These are phyloP conservation scores for Phylloporus sp. DNA, from an alignment of 768 basidiomycete species.

Conservation along the genomic window DNA sequence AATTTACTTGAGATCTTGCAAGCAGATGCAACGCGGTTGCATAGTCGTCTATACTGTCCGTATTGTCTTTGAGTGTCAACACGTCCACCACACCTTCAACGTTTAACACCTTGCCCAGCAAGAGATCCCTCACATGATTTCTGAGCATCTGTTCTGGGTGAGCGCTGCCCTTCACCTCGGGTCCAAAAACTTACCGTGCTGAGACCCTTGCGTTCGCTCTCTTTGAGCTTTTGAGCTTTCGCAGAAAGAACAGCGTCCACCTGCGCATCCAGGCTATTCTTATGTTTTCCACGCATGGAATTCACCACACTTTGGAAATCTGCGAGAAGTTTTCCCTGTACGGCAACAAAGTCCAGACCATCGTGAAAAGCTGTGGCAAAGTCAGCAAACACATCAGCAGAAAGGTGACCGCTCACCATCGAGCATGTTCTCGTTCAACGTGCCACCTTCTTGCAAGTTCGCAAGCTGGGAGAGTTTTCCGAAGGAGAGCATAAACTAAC, in stretches of 20 bases:
- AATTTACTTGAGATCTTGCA: constrained; percentile 46
- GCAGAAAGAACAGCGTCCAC: constrained; percentile 55
- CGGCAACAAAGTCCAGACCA: constrained; percentile 78
- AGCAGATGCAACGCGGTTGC: constrained; percentile 65
- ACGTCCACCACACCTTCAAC: constrained; percentile 82
- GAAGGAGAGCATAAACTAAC: constrained; percentile 83
- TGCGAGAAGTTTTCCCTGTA: constrained; percentile 65
- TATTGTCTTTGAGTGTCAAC: constrained; percentile 80
- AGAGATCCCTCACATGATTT: constrained; percentile 56
- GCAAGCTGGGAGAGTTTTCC: constrained; percentile 84
- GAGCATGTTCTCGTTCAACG: constrained; percentile 46
- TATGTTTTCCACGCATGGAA: constrained; percentile 48
- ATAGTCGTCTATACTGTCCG: constrained; percentile 54
- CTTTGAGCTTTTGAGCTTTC: constrained; percentile 42
- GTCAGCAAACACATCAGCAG: constrained; percentile 1
- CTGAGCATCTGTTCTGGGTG: constrained; percentile 55
- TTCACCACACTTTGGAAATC: constrained; percentile 52
- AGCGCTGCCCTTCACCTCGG: not conserved
- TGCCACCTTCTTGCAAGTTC: constrained; percentile 41
- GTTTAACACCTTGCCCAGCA: constrained; percentile 70
- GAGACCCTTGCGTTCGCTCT: constrained; percentile 47
- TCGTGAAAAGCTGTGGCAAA: constrained; percentile 70
- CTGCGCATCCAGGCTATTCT: constrained; percentile 61
- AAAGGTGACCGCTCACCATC: constrained; percentile 42
- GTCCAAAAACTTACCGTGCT: constrained; percentile 26